These are phyloP conservation scores for Debaryomyces prosopidis DNA, from an alignment of 805 yeast genomes.

Conservation along the genomic window DNA sequence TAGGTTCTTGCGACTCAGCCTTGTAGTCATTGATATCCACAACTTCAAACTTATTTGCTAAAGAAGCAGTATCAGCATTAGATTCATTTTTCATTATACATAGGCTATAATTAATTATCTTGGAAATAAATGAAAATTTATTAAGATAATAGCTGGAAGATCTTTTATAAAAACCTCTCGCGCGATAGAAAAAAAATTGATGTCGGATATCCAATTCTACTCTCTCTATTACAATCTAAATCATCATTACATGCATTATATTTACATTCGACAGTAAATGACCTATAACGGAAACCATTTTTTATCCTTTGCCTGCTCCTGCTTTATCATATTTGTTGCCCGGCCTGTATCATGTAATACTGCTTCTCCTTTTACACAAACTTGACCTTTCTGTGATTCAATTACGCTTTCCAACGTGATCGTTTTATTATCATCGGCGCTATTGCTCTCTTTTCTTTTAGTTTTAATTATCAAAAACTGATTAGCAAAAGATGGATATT, in stretches of 20 bases:
- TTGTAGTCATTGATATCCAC: conserved; percentile 36
- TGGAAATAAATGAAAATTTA: no score
- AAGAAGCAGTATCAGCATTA: neutral
- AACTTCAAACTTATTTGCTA: conserved; percentile 29
- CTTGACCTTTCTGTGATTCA: conserved; percentile 51
- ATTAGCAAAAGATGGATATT: conserved; percentile 74
- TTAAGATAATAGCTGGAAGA: no score
- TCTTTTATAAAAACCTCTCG: no score
- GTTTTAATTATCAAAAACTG: conserved; percentile 71
- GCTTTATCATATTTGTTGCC: neutral
- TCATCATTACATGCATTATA: neutral
- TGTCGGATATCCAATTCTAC: no score
- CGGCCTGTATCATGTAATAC: conserved; percentile 40
- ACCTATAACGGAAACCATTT: neutral
- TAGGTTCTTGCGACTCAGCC: conserved; percentile 17
- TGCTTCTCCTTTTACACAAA: conserved; percentile 60
- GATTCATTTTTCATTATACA: neutral
- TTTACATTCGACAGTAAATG: neutral
- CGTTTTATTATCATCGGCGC: conserved; percentile 28
- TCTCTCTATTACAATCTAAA: no score
- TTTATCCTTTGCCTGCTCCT: neutral
- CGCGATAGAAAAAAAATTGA: neutral
- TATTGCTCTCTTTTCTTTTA: conserved; percentile 23
- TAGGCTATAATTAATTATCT: conserved; percentile 4
- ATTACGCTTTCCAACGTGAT: conserved; percentile 52